phyloP scores from a whole-genome alignment of 352 stramenopile genomes.

The Pythium brassicae region DNA sequence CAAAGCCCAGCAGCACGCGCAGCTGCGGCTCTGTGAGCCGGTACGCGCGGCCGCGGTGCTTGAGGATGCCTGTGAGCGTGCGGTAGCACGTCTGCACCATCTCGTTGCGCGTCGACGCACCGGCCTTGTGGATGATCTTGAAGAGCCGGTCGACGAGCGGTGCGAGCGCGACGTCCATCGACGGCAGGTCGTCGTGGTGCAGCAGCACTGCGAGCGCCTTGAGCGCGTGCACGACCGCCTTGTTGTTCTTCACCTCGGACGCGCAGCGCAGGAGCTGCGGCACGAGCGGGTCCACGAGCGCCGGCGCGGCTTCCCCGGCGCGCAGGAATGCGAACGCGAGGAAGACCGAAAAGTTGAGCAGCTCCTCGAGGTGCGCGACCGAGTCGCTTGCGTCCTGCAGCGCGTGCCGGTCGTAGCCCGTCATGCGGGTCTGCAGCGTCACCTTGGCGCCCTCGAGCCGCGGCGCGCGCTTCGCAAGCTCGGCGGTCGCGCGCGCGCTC shows the following conservation, averaged over 20 bases:
- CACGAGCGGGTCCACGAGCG: slow-evolving; percentile 91
- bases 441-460: slow-evolving; percentile 50
- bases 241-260: slow-evolving; percentile 88
- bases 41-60: slow-evolving; percentile 47
- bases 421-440: slow-evolving; percentile 64
- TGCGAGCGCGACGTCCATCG: slow-evolving; percentile 73
- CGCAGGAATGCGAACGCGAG: slow-evolving; percentile 72
- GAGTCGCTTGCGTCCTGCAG: slow-evolving; percentile 51
- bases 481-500: slow-evolving; percentile 48
- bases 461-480: slow-evolving; percentile 59
- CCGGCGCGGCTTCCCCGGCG: slow-evolving; percentile 20
- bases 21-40: slow-evolving; percentile 69
- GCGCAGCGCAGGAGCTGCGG: slow-evolving; percentile 90
- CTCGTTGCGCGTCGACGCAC: slow-evolving; percentile 90
- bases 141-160: slow-evolving; percentile 90
- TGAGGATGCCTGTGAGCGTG: slow-evolving; percentile 88
- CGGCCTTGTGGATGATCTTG: slow-evolving; percentile 87
- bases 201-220: slow-evolving; percentile 91
- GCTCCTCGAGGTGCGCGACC: slow-evolving; percentile 67
- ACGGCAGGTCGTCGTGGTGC: slow-evolving; percentile 82
- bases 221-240: slow-evolving; percentile 89
- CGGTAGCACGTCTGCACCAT: slow-evolving; percentile 95
- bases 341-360: slow-evolving; percentile 84
- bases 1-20: slow-evolving; percentile 88
- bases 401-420: slow-evolving; percentile 73